Percentiles rank a stretch among this genome's conserved stretches.
Evolutionary conservation across 164 flowering plant species (phyloP).

Genomic region (Piper betle): DNA sequence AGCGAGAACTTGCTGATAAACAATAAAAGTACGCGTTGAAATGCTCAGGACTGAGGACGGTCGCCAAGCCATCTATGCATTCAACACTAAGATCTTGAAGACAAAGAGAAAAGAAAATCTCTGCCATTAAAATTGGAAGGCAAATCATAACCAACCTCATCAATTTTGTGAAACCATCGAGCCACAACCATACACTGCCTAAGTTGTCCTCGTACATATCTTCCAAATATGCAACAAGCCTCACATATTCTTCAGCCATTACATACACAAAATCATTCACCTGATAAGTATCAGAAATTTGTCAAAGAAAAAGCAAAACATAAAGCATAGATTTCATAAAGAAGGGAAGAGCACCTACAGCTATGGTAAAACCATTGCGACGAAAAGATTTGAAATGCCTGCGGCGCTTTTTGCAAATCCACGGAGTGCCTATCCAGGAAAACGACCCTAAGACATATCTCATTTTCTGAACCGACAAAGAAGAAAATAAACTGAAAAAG

Average conservation of each 20-base stretch:
- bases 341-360: conserved; percentile 31
- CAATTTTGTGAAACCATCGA: conserved; percentile 94
- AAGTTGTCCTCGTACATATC: conserved; percentile 75
- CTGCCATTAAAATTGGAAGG: conserved; percentile 65
- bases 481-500: background rate
- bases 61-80: conserved; percentile 89
- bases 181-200: conserved; percentile 77
- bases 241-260: conserved; percentile 59
- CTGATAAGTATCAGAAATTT: conserved; percentile 15
- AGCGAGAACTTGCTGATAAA: conserved; percentile 15
- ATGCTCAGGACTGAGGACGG: conserved; percentile 71
- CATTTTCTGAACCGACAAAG: conserved; percentile 8
- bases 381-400: background rate
- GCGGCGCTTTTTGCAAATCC: too few species aligned
- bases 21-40: conserved; percentile 39
- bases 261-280: conserved; percentile 68
- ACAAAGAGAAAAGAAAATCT: conserved; percentile 88
- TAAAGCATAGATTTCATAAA: background rate
- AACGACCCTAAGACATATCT: conserved; percentile 8
- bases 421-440: too few species aligned
- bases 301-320: background rate
- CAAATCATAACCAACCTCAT: conserved; percentile 78
- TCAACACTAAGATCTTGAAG: conserved; percentile 91
- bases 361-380: conserved; percentile 54
- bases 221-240: conserved; percentile 74